A percentile compares a stretch with the other conserved stretches of the same genome.
These are phyloP conservation scores for Pichia paraexigua DNA, from an alignment of 805 yeast genomes.

Conservation along the genomic window DNA sequence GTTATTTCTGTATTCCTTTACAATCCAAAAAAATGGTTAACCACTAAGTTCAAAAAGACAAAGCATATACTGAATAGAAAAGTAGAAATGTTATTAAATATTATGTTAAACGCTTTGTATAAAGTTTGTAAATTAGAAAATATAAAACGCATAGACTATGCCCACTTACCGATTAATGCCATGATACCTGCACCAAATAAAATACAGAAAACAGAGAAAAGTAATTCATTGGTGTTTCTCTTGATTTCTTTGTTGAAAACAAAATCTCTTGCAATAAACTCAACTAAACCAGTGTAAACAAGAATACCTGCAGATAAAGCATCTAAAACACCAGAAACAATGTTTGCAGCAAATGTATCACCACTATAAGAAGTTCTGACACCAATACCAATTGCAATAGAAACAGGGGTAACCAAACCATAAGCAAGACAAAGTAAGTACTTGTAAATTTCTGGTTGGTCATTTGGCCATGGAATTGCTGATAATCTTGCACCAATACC, in stretches of 20 bases:
- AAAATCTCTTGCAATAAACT: conserved; percentile 68
- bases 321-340: conserved; percentile 64
- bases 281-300: conserved; percentile 66
- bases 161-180: conserved; percentile 73
- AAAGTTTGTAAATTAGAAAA: background rate
- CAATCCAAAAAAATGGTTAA: no score
- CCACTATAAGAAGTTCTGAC: conserved; percentile 53
- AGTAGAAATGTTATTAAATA: background rate
- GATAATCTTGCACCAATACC: conserved; percentile 74
- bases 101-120: conserved; percentile 1
- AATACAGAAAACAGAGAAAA: conserved; percentile 41
- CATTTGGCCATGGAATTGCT: conserved; percentile 35
- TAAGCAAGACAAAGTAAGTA: conserved; percentile 45
- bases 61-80: no score
- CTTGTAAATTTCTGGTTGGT: conserved; percentile 22
- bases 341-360: conserved; percentile 44
- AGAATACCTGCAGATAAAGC: conserved; percentile 68
- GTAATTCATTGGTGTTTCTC: conserved; percentile 38
- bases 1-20: no score
- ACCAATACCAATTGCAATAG: conserved; percentile 69
- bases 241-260: conserved; percentile 52
- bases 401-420: conserved; percentile 57
- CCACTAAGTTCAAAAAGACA: no score
- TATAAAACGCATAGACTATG: conserved; percentile 23
- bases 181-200: conserved; percentile 57